Base-by-base conservation (phyloP, 2,329 filamentous ascomycete species). In the Fusarium pseudonygamai region DNA sequence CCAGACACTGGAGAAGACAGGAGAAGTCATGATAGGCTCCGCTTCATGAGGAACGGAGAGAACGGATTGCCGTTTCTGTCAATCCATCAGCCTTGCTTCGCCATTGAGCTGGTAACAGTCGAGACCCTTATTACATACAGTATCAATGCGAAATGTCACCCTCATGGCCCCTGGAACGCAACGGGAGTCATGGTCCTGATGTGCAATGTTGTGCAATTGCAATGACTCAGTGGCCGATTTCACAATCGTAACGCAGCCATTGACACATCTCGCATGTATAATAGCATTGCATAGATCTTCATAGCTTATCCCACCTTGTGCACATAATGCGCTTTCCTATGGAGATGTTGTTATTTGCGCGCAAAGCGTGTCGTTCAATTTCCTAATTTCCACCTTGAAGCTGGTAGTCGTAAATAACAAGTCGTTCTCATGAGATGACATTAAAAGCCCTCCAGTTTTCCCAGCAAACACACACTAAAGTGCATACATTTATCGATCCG, bases 1-100 rank as follows among this genome's bases (percentile, higher is more conserved):
- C 71, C 70, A 73, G 70, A 70, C 56, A 70, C 72, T 72, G 71
- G 72, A 74, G 67, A 72, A 60, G 47, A 55, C 50, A 30, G 63
- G 49, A 42, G 47, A 45, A 45, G 28, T 55, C 47, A 45, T 60
- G 55, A 63, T 56, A 26, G 49, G 66, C 46, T 62, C 70, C 70
- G 70, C 66, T 59, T 22, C 28, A 47, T 53, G 55, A 50, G 28
- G 28, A 42, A 68, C 60, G 39, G 64, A 40, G 32, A 40, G 11
- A 45, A 37, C 64, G 67, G 65, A 57, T 69, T 69, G 13, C 67
- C 67, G 14, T 69, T 69, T 61, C 47, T 70, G 61, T 66, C 64
- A 70, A 55, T 46, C 55, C 49, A 64, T 55, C 46, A 71, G 67
- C 61, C 59, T 61, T 56, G 69, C 37, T 52, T 64, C 57, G 45